phyloP scores from a whole-genome alignment of 192 early-diverging fungal species.

The Chytriomyces sp. region DNA sequence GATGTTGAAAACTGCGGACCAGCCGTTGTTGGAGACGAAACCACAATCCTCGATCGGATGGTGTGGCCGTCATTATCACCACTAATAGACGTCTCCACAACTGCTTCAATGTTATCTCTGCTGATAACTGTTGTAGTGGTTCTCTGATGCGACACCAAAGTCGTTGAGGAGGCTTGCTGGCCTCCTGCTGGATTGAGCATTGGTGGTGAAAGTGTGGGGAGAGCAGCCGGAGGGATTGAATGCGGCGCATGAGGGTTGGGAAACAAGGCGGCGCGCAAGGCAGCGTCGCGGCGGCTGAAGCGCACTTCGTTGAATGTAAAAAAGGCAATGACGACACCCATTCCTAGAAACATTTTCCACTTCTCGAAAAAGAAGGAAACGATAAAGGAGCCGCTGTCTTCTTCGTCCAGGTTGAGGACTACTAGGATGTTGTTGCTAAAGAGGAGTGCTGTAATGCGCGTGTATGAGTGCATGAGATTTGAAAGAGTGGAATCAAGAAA shows the following conservation, averaged over 20 bases:
- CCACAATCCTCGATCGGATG: too few species aligned
- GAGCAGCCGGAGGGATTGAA: too few species aligned
- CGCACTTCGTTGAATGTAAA: constrained; percentile 6
- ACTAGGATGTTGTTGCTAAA: constrained; percentile 11
- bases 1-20: too few species aligned
- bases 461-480: neutral
- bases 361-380: neutral
- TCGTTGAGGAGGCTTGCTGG: too few species aligned
- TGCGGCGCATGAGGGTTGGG: neutral
- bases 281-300: neutral
- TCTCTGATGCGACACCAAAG: too few species aligned
- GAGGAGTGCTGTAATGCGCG: neutral
- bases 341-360: constrained; percentile 24
- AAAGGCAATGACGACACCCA: constrained; percentile 4
- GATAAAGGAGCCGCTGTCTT: constrained; percentile 8
- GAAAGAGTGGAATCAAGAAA: neutral
- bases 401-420: constrained; percentile 2
- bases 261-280: neutral
- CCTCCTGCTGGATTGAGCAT: too few species aligned
- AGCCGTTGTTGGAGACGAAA: too few species aligned
- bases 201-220: too few species aligned
- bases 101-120: too few species aligned
- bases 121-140: too few species aligned
- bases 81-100: too few species aligned
- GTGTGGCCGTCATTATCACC: too few species aligned